phyloP scores from a whole-genome alignment of 345 rosid species.

The Clausena lansium region DNA sequence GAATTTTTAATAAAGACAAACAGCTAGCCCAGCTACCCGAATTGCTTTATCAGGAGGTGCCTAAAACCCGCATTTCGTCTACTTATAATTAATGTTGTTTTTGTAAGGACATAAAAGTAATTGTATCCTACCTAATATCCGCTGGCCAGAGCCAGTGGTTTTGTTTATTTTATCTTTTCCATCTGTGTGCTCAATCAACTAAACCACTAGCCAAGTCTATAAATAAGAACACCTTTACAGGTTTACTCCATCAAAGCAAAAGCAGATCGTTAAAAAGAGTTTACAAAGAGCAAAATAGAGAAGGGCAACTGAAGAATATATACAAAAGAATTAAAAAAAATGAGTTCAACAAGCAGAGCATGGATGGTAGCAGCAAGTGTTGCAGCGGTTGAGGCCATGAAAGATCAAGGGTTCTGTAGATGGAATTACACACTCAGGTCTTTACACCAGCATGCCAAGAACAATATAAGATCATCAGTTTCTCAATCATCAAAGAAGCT shows the following conservation, averaged over 20 bases:
- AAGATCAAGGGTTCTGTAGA: conserved; percentile 61
- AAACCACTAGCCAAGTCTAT: background rate
- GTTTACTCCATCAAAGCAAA: background rate
- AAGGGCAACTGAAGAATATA: background rate
- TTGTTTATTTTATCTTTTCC: background rate
- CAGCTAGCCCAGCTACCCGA: background rate
- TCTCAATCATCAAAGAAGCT: conserved; percentile 44
- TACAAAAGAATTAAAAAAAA: background rate
- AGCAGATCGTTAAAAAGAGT: background rate
- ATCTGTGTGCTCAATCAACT: background rate
- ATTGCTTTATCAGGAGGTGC: background rate
- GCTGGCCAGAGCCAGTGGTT: background rate
- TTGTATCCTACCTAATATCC: background rate
- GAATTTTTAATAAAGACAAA: background rate
- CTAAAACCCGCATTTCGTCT: background rate
- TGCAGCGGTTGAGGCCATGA: conserved; percentile 63
- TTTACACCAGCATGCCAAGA: conserved; percentile 44
- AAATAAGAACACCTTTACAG: background rate
- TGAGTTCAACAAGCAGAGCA: conserved; percentile 35
- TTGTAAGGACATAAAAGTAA: background rate
- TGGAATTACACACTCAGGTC: conserved; percentile 51
- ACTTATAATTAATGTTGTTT: background rate
- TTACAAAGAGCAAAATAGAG: background rate
- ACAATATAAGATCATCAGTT: conserved; percentile 32
- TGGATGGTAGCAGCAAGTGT: conserved; percentile 50